Evolutionary conservation across 306 rosid genomes (phyloP), one percentile per base, ranked within the genome.

Genomic region (Leucaena leucocephala): DNA sequence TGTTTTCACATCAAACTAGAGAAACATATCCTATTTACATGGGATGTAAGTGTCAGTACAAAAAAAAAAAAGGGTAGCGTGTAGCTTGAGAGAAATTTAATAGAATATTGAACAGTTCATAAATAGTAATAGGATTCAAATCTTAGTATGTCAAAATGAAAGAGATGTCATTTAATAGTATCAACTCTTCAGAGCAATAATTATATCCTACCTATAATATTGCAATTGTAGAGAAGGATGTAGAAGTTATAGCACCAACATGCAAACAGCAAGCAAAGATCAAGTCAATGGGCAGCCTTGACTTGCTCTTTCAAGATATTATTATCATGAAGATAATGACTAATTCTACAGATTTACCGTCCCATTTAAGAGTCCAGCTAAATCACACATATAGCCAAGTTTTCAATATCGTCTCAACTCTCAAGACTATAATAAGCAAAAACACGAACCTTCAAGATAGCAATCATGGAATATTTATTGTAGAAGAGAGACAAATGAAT

Each of bases 1-100:
- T 46, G 68, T 82, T 57, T 42, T 74, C 63, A 58, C 76, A 82
- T 76, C 67, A 33, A 78, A 59, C 4, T n/a, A 19, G 61, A 55
- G 10, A n/a, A 55, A 55, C 0, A 9, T 2, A 43, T 43, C 12
- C 46, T 12, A 43, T 8, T 43, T 8, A 43, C 46, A 43, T 55
- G 12, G 61, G 59, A 52, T 17, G 10, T 7, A 55, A 55, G 33
- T 19, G 19, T 55, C 34, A 19, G 34, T 55, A 49, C 1, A 19
- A 55, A 55, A n/a, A 19, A 55, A 55, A n/a, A 55, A 55, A 9
- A 55, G 62, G 19, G 22, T 55, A 8, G 12, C 11, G 17, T 19
- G 62, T 19, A 8, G 62, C 34, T 55, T 7, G 1, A 55, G 33
- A 7, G 12, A 19, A 55, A 7, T n/a, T 55, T n/a, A n/a, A 55